Evolutionary conservation across 768 basidiomycete species (phyloP).

Genomic region (Mycena epipterygia): DNA sequence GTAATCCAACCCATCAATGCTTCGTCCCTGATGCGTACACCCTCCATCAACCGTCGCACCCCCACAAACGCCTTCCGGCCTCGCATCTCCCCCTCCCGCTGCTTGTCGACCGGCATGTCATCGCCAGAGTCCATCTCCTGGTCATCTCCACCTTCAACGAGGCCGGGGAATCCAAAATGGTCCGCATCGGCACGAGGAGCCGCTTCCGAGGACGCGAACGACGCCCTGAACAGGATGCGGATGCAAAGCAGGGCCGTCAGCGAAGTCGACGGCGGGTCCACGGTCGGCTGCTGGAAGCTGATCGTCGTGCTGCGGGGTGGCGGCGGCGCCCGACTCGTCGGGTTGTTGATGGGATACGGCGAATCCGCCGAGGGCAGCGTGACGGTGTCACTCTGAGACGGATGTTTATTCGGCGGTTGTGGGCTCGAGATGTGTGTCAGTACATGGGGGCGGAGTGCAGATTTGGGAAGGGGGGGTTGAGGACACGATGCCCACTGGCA

Average conservation of each 20-base stretch:
- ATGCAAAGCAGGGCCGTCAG: slow-evolving; percentile 87
- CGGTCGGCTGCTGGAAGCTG: slow-evolving; percentile 67
- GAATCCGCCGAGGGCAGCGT: slow-evolving; percentile 71
- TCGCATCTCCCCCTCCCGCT: slow-evolving; percentile 76
- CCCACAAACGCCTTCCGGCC: slow-evolving; percentile 81
- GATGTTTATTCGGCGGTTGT: slow-evolving; percentile 68
- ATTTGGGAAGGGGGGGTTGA: slow-evolving; percentile 59
- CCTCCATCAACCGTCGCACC: slow-evolving; percentile 70
- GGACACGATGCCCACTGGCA: slow-evolving; percentile 85
- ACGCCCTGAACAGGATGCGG: slow-evolving; percentile 84
- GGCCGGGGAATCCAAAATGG: slow-evolving; percentile 91
- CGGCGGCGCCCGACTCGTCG: slow-evolving; percentile 78
- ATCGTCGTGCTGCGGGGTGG: slow-evolving; percentile 77
- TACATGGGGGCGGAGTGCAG: slow-evolving; percentile 73
- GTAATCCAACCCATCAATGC: slow-evolving; percentile 69
- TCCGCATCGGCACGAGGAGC: slow-evolving; percentile 83
- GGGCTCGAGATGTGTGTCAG: slow-evolving; percentile 81
- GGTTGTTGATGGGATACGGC: slow-evolving; percentile 69
- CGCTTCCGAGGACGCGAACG: slow-evolving; percentile 79
- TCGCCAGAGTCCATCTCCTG: slow-evolving; percentile 63
- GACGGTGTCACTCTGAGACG: slow-evolving; percentile 80
- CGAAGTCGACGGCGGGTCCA: slow-evolving; percentile 79
- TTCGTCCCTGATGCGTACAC: slow-evolving; percentile 76
- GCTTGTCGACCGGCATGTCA: slow-evolving; percentile 63
- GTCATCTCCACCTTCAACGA: slow-evolving; percentile 85